These are phyloP conservation scores for Peronospora destructor DNA, from an alignment of 352 stramenopile species.

Conservation along the genomic window DNA sequence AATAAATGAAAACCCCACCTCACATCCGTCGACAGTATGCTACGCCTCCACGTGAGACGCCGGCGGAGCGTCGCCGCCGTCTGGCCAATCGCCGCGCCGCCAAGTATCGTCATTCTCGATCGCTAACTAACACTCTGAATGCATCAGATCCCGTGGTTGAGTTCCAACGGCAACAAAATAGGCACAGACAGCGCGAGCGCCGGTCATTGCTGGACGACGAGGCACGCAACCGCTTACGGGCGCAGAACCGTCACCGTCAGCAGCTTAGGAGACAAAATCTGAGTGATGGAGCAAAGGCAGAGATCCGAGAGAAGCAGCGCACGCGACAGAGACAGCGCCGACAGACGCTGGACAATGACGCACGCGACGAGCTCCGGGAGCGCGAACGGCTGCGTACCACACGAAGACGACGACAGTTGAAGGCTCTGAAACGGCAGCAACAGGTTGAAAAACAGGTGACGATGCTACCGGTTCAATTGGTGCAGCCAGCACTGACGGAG, in stretches of 20 bases:
- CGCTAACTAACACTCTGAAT: constrained; percentile 3
- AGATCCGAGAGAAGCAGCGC: constrained; percentile 40
- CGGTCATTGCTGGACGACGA: constrained; percentile 39
- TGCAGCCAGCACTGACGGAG: constrained; percentile 2
- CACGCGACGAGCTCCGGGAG: constrained; percentile 35
- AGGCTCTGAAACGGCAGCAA: constrained; percentile 6
- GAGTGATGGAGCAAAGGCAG: constrained; percentile 30
- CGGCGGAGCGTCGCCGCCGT: constrained; percentile 40
- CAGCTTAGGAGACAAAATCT: constrained; percentile 40
- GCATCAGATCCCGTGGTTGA: constrained; percentile 7
- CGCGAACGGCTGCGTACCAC: constrained; percentile 45
- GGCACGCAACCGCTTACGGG: constrained; percentile 30
- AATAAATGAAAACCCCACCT: constrained; percentile 39
- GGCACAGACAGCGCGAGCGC: constrained; percentile 37
- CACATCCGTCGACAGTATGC: constrained; percentile 47
- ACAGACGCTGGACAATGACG: constrained; percentile 35
- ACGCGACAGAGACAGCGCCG: constrained; percentile 38
- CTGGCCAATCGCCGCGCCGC: constrained; percentile 54
- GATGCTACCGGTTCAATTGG: not conserved
- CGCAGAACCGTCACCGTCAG: constrained; percentile 61
- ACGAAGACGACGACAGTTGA: constrained; percentile 21
- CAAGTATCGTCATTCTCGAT: constrained; percentile 58
- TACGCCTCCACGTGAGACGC: constrained; percentile 31
- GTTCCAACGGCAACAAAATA: constrained; percentile 41
- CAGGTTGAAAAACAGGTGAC: constrained; percentile 1